Base-by-base conservation (phyloP, 345 rosid species). In the Lenwebbia sp. region DNA sequence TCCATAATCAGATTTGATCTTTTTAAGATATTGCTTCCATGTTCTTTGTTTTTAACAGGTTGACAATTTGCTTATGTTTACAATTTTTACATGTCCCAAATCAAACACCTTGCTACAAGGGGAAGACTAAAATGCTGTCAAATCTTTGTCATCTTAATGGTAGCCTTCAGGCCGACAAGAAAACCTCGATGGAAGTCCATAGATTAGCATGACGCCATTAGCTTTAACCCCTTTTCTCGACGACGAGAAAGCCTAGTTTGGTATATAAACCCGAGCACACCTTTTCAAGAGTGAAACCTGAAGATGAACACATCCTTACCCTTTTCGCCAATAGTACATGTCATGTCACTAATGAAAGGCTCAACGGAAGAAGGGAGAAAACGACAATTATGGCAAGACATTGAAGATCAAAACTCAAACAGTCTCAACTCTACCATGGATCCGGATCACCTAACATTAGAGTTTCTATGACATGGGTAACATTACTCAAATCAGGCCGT, bases 341-440 rank as follows among this genome's bases (percentile, higher is more conserved):
- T 65, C 78, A 33, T 33, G 58, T 65, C 21, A 65, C 44, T 17
- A 17, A 65, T 17, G 21, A 65, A 65, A 65, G 23, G 25, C 25
- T 33, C 44, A 65, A 65, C 10, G 44, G 78, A 65, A 33, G 44
- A 33, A 33, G 44, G 19, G 44, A 65, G 44, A 33, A 65, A 65
- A 9, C 13, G 50, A 65, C 78, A 65, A 65, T 33, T 33, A 33
- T 33, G 78, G 78, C 23, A 19, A 33, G 78, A 65, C 78, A 65
- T 17, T 9, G 78, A 65, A 2, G 25, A 33, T 84, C 86, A 87
- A 50, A 95, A 95, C 91, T 95, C 99, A 26, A 87, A 94, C 82
- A 96, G 49, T 84, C 95, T 93, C 76, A 95, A 87, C 90, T 96
- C 98, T 33, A 95, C 37, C 98, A 95, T n/a, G n/a, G n/a, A n/a